Conservation (phyloP, 2,329 filamentous ascomycete species). For the Aspergillus novoparasiticus region DNA sequence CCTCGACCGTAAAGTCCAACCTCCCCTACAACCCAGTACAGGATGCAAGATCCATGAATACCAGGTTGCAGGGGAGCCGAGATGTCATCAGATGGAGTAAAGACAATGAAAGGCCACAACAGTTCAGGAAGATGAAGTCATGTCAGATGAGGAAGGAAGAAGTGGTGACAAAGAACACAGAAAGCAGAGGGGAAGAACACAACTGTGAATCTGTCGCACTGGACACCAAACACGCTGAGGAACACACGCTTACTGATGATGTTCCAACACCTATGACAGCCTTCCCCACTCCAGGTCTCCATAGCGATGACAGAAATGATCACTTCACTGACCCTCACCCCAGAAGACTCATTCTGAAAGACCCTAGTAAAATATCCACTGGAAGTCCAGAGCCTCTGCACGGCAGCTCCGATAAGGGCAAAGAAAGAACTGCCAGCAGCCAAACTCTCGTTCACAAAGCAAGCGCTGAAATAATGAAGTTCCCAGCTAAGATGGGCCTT, state of each 20-base stretch:
- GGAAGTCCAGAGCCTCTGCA: conserved; percentile 6
- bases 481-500: conserved; percentile 17
- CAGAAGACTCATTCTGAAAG: not conserved
- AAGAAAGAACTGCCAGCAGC: not conserved
- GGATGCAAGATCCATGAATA: not conserved
- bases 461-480: conserved; percentile 7
- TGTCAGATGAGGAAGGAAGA: not conserved
- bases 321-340: not conserved
- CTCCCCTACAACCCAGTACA: conserved; percentile 4
- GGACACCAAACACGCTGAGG: conserved; percentile 9
- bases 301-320: not conserved
- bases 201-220: conserved; percentile 6
- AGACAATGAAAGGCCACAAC: not conserved
- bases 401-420: not conserved
- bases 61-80: conserved; percentile 6
- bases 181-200: not conserved
- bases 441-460: not conserved
- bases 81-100: not conserved
- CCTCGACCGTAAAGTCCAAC: not conserved
- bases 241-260: conserved; percentile 3
- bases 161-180: not conserved
- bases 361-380: conserved; percentile 8
- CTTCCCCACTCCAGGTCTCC: conserved; percentile 1
- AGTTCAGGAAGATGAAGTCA: not conserved
- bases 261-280: conserved; percentile 3